These are phyloP conservation scores for Lanmaoa rubissima DNA, from an alignment of 768 basidiomycete genomes.

Conservation along the genomic window DNA sequence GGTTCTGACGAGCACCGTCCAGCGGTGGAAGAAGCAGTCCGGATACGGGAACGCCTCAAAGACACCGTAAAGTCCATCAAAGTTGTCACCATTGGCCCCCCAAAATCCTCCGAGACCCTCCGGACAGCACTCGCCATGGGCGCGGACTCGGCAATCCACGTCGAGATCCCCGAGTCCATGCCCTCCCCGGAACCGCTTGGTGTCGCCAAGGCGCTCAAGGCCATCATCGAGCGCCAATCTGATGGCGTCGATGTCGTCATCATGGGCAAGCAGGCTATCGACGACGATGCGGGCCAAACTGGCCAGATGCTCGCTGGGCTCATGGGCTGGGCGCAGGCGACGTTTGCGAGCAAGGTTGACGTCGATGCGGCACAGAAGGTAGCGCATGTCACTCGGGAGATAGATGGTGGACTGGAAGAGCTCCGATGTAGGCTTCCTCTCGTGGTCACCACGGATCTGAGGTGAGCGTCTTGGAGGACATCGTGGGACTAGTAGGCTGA, in stretches of 20 bases:
- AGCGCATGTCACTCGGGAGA: conserved; percentile 79
- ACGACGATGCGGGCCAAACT: conserved; percentile 93
- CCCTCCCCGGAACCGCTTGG: conserved; percentile 87
- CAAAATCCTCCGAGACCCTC: conserved; percentile 86
- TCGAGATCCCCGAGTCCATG: conserved; percentile 74
- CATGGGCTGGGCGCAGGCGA: conserved; percentile 90
- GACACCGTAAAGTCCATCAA: conserved; percentile 81
- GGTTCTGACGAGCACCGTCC: background rate
- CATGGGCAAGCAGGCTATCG: conserved; percentile 97
- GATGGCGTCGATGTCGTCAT: conserved; percentile 82
- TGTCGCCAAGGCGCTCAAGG: conserved; percentile 82
- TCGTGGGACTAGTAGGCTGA: background rate
- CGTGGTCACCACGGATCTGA: conserved; percentile 88
- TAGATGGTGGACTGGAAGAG: conserved; percentile 92
- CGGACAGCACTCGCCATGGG: conserved; percentile 98
- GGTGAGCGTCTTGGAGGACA: conserved; percentile 49
- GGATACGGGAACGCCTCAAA: conserved; percentile 83
- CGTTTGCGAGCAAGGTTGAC: conserved; percentile 87
- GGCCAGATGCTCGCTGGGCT: conserved; percentile 97
- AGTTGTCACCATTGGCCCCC: conserved; percentile 90
- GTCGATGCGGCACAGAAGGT: conserved; percentile 61
- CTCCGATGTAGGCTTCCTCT: conserved; percentile 77
- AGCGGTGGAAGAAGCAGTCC: conserved; percentile 98
- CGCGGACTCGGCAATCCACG: conserved; percentile 88
- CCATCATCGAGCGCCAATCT: conserved; percentile 63